These are phyloP conservation scores for Candida caryicola DNA, from an alignment of 805 yeast genomes.

Conservation along the genomic window DNA sequence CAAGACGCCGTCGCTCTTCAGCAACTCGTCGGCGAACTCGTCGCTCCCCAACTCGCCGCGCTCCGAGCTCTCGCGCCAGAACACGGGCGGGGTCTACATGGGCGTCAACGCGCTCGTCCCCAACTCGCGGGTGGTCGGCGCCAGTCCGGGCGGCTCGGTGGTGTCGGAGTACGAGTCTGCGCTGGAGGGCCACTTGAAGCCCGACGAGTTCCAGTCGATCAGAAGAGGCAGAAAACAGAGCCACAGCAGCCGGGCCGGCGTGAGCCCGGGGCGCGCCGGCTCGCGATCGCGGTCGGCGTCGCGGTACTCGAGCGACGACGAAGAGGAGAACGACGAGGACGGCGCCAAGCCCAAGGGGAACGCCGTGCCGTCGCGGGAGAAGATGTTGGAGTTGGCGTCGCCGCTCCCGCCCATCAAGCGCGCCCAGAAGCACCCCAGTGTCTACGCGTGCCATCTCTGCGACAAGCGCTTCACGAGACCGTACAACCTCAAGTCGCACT, in stretches of 20 bases:
- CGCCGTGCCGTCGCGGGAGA: constrained; percentile 43
- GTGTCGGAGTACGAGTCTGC: not conserved
- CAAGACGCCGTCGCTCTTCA: constrained; percentile 55
- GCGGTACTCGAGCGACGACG: constrained; percentile 18
- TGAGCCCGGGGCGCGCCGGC: constrained; percentile 22
- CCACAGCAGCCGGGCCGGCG: constrained; percentile 18
- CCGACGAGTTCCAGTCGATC: constrained; percentile 41
- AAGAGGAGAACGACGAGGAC: constrained; percentile 9
- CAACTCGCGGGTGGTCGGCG: constrained; percentile 12
- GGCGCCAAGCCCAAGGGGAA: not conserved
- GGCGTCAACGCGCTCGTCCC: constrained; percentile 12
- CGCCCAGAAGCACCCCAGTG: constrained; percentile 68
- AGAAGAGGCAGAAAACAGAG: constrained; percentile 40
- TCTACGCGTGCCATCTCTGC: constrained; percentile 78
- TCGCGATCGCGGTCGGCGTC: constrained; percentile 20
- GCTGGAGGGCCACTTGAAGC: too few relatives aligned
- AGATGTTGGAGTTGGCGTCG: constrained; percentile 64
- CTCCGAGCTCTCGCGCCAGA: constrained; percentile 16
- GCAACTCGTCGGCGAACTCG: constrained; percentile 44
- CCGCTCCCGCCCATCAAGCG: constrained; percentile 53
- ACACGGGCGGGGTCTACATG: constrained; percentile 9
- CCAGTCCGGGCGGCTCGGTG: constrained; percentile 8
- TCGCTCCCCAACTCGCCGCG: constrained; percentile 34
- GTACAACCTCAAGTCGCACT: constrained; percentile 86
- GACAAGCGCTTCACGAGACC: constrained; percentile 88